Conservation (phyloP, 1,284 basidiomycete genomes). For the Schizopora paradoxa region DNA sequence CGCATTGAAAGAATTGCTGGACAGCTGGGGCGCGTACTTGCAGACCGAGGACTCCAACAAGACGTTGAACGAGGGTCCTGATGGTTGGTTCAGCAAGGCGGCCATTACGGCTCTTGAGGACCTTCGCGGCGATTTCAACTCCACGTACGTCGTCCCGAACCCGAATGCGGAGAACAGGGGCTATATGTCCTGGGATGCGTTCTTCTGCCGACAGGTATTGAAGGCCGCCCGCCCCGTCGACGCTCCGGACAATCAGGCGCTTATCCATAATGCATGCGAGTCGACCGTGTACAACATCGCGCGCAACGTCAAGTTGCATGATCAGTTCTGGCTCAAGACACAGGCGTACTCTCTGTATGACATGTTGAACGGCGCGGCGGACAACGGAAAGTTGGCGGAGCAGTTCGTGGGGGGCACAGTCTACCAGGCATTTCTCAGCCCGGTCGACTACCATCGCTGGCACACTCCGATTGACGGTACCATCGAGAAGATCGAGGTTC, state of each 20-base stretch:
- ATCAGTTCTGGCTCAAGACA: slow-evolving; percentile 44
- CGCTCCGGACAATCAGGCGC: slow-evolving; percentile 30
- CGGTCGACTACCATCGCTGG: slow-evolving; percentile 42
- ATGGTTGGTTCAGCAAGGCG: slow-evolving; percentile 42
- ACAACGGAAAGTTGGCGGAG: no score
- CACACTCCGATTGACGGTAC: slow-evolving; percentile 36
- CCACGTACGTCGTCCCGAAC: slow-evolving; percentile 38
- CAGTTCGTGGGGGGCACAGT: slow-evolving; percentile 38
- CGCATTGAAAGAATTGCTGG: slow-evolving; percentile 19
- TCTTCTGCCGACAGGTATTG: slow-evolving; percentile 43
- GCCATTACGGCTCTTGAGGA: slow-evolving; percentile 27
- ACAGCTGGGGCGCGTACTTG: slow-evolving; percentile 23
- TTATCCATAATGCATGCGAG: slow-evolving; percentile 44
- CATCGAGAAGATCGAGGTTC: slow-evolving; percentile 31
- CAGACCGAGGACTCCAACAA: slow-evolving; percentile 40
- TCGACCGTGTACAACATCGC: slow-evolving; percentile 36
- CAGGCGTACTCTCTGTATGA: slow-evolving; percentile 39
- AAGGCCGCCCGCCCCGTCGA: slow-evolving; percentile 36
- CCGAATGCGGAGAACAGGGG: slow-evolving; percentile 34
- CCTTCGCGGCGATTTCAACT: slow-evolving; percentile 24
- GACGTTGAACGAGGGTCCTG: slow-evolving; percentile 31
- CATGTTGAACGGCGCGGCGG: slow-evolving; percentile 34
- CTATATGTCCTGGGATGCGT: slow-evolving; percentile 49
- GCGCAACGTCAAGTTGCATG: slow-evolving; percentile 29
- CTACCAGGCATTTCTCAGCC: slow-evolving; percentile 41